Percentiles rank a stretch among this genome's conserved stretches.
phyloP scores from a whole-genome alignment of 2,329 filamentous ascomycete genomes.

The Chrysoporthe deuterocubensis region DNA sequence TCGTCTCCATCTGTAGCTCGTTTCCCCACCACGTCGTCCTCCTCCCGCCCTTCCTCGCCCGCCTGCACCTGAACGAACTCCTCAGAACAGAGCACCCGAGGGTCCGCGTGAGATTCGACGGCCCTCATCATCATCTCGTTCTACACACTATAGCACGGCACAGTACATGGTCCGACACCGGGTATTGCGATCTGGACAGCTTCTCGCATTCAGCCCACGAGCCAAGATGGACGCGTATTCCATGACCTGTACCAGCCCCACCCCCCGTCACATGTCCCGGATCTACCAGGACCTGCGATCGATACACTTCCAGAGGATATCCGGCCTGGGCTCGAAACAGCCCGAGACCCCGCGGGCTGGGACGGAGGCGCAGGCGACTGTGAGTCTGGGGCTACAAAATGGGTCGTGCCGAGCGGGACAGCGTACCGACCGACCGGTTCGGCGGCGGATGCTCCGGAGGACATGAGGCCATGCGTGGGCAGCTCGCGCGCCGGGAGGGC shows the following conservation, averaged over 20 bases:
- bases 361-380: slow-evolving; percentile 7
- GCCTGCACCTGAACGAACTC: too few species aligned
- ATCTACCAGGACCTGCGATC: slow-evolving; percentile 55
- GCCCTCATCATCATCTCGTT: too few species aligned
- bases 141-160: not conserved
- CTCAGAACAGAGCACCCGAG: too few species aligned
- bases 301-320: slow-evolving; percentile 43
- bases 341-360: not conserved
- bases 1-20: not conserved
- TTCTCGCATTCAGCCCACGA: not conserved
- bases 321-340: slow-evolving; percentile 39
- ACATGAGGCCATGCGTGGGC: not conserved
- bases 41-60: too few species aligned
- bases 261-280: slow-evolving; percentile 48
- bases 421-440: not conserved
- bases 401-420: not conserved
- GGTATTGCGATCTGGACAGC: not conserved
- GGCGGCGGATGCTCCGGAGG: not conserved
- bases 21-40: too few species aligned
- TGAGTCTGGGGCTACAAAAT: slow-evolving; percentile 11
- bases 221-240: slow-evolving; percentile 56
- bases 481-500: too few species aligned
- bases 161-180: not conserved
- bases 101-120: too few species aligned
- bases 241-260: slow-evolving; percentile 51